These are phyloP conservation scores for Umbelopsis sp. DNA, from an alignment of 371 early-diverging fungal genomes.

Conservation along the genomic window DNA sequence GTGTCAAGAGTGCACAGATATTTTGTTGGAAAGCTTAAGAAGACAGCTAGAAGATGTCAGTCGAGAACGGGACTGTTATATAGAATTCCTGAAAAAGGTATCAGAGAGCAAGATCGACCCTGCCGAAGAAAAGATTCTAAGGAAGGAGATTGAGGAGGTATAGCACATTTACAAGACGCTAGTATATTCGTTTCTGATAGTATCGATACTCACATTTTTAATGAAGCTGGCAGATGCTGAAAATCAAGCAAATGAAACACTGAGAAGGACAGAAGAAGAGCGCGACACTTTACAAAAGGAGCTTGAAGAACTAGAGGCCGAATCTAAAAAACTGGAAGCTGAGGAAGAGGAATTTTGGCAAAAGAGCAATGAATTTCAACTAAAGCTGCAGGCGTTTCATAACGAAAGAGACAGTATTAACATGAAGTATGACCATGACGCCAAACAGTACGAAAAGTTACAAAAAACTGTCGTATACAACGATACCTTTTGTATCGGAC, in stretches of 20 bases:
- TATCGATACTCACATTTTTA: neutral
- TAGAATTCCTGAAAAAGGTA: slow-evolving; percentile 66
- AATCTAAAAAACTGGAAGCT: slow-evolving; percentile 66
- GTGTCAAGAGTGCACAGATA: slow-evolving; percentile 89
- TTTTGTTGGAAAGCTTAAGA: slow-evolving; percentile 70
- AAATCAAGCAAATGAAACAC: slow-evolving; percentile 52
- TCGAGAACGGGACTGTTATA: slow-evolving; percentile 77
- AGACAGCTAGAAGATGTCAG: slow-evolving; percentile 71
- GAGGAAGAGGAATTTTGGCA: slow-evolving; percentile 75
- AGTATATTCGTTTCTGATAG: neutral
- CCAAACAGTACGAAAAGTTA: slow-evolving; percentile 77
- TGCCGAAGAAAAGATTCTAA: slow-evolving; percentile 49
- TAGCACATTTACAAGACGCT: neutral
- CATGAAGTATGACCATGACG: slow-evolving; percentile 77
- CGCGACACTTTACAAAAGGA: slow-evolving; percentile 59
- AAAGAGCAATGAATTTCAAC: slow-evolving; percentile 73
- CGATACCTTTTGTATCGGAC: slow-evolving; percentile 88
- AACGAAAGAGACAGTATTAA: slow-evolving; percentile 83
- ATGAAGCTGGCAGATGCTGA: slow-evolving; percentile 54
- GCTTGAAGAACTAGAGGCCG: slow-evolving; percentile 61
- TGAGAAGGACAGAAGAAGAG: slow-evolving; percentile 64
- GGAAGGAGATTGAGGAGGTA: slow-evolving; percentile 55
- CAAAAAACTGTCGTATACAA: slow-evolving; percentile 93
- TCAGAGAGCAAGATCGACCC: slow-evolving; percentile 56
- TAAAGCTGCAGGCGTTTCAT: slow-evolving; percentile 64